Percentiles rank a stretch among this genome's conserved stretches.
These are phyloP conservation scores for Neofusicoccum ribis DNA, from an alignment of 2,329 filamentous ascomycete genomes.

Conservation along the genomic window DNA sequence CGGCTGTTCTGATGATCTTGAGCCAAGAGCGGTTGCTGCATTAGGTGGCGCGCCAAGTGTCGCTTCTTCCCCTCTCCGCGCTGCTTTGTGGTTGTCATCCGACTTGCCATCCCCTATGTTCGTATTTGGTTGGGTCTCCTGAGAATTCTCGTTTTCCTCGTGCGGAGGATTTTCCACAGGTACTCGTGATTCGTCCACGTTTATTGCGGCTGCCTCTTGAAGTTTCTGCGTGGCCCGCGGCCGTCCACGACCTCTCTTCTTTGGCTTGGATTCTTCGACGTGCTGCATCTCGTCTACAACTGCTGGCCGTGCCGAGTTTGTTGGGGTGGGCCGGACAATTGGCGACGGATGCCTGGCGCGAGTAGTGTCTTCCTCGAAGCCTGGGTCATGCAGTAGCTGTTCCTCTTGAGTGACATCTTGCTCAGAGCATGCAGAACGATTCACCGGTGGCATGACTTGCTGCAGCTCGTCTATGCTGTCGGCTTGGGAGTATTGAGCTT, in stretches of 20 bases:
- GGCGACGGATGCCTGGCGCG: slow-evolving; percentile 5
- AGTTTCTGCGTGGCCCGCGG: slow-evolving; percentile 24
- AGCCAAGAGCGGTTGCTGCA: background rate
- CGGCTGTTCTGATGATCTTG: background rate
- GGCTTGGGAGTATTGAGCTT: background rate
- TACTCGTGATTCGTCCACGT: background rate
- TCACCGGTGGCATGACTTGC: background rate
- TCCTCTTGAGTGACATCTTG: background rate
- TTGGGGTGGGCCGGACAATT: slow-evolving; percentile 4
- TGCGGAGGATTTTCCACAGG: background rate
- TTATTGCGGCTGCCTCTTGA: background rate
- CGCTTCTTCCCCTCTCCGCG: background rate
- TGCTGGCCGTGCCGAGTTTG: background rate
- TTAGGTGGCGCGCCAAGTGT: background rate
- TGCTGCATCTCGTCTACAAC: background rate
- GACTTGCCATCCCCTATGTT: background rate
- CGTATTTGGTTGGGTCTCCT: slow-evolving; percentile 3
- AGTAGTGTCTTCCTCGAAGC: slow-evolving; percentile 25
- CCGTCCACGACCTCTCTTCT: slow-evolving; percentile 36
- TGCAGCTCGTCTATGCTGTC: background rate
- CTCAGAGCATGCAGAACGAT: background rate
- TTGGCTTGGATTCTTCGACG: slow-evolving; percentile 2
- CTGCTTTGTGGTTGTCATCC: background rate
- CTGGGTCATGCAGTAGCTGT: slow-evolving; percentile 26
- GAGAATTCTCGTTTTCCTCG: background rate